These are phyloP conservation scores for Aspergillus aculeatinus DNA, from an alignment of 2,329 filamentous ascomycete species.

Conservation along the genomic window DNA sequence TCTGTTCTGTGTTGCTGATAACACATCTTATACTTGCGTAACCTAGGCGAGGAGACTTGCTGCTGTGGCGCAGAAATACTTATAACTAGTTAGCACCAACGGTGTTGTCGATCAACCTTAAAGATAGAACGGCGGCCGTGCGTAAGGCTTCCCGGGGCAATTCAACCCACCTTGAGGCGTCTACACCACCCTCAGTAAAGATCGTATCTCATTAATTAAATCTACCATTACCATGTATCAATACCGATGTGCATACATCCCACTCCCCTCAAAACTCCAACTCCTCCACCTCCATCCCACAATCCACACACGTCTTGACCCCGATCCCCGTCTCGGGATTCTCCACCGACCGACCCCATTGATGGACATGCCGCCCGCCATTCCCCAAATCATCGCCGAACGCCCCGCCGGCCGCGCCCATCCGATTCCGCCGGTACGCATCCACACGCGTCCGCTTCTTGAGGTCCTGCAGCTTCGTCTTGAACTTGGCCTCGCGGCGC, in stretches of 20 bases:
- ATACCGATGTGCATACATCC: not conserved
- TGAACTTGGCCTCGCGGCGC: slow-evolving; percentile 88
- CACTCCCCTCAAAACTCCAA: slow-evolving; percentile 53
- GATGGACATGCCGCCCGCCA: slow-evolving; percentile 77
- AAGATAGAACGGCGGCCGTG: no score
- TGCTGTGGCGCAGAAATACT: no score
- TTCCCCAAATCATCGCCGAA: slow-evolving; percentile 77
- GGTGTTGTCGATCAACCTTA: no score
- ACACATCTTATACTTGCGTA: no score
- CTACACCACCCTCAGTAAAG: no score
- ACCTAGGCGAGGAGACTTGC: no score
- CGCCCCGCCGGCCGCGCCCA: slow-evolving; percentile 46
- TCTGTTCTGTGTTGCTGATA: no score
- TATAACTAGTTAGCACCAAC: no score
- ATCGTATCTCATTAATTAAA: not conserved
- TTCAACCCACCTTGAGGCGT: no score
- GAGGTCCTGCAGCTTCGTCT: slow-evolving; percentile 79
- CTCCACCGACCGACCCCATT: slow-evolving; percentile 67
- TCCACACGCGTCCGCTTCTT: slow-evolving; percentile 94
- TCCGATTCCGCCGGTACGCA: slow-evolving; percentile 73
- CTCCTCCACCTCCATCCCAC: slow-evolving; percentile 68
- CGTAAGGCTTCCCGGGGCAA: no score
- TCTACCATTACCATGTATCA: not conserved
- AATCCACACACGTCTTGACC: slow-evolving; percentile 70
- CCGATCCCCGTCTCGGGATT: slow-evolving; percentile 57